Base-by-base conservation (phyloP, 2,329 filamentous ascomycete species). In the Penicillium janthinellum region DNA sequence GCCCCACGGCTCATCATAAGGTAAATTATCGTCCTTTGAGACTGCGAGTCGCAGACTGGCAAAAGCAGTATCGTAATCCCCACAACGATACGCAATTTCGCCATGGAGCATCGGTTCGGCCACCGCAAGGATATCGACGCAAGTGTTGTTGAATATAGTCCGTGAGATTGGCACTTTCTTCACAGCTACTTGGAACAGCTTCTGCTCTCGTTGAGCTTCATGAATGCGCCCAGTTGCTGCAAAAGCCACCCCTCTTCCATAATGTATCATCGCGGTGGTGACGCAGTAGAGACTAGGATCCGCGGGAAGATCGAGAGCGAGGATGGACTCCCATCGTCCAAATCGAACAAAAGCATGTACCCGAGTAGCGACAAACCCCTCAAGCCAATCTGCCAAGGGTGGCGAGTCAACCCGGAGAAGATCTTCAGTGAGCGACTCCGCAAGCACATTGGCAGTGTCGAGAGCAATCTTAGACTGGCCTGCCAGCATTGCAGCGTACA, bases 351-450 rank as follows among this genome's bases (percentile, higher is more conserved):
- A 77, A 0, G 87, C 86, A 72, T 94, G 90, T 2, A 89, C 78
- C 3, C 86, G 83, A 72, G 91, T 86, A 1, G 84, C 82, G 0
- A 89, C 73, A 63, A 91, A 92, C 0, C 84, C 85, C 73, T 93
- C 90, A 0, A 93, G 77, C 88, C 89, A 92, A 72, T 92, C 89
- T 0, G 90, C 90, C 88, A 93, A 91, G 0, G 89, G 89, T 0
- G 90, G 90, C 0, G 64, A 67, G 37, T 64, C 45, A 8, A 68
- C 50, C 4, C 54, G 57, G 8, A 93, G 79, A 4, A 92, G 75
- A 0, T 83, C 81, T 53, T 89, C 86, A 0, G 89, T 83, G 7
- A 93, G 76, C 0, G 85, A 85, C 0, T 75, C 75, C 66, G 91
- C 88, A 28, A 92, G 81, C 49, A 80, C 76, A 0, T 69, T 66